These are phyloP conservation scores for Fusarium floridanum DNA, from an alignment of 2,329 filamentous ascomycete species.

Conservation along the genomic window DNA sequence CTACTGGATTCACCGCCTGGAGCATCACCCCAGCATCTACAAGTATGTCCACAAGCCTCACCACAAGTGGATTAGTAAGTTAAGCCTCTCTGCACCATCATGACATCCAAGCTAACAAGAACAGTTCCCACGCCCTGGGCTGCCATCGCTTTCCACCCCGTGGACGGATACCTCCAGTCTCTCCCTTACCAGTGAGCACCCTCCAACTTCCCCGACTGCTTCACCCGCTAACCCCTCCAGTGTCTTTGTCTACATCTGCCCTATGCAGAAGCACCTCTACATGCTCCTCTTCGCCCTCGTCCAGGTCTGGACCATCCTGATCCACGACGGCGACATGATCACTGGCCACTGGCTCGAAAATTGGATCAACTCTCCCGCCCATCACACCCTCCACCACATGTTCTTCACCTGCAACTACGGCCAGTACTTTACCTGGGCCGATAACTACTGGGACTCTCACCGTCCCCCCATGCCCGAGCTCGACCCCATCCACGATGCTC, in stretches of 20 bases:
- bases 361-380: conserved; percentile 62
- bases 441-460: conserved; percentile 60
- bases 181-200: conserved; percentile 59
- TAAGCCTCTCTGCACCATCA: background rate
- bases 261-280: conserved; percentile 61
- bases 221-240: conserved; percentile 41
- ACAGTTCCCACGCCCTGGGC: conserved; percentile 61
- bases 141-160: conserved; percentile 61
- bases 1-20: conserved; percentile 62
- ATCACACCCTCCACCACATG: conserved; percentile 63
- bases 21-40: conserved; percentile 61
- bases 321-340: conserved; percentile 64
- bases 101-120: conserved; percentile 7
- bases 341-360: conserved; percentile 60
- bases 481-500: conserved; percentile 59
- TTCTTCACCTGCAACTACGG: conserved; percentile 65
- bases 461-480: conserved; percentile 57
- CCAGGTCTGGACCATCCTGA: conserved; percentile 63
- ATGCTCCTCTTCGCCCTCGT: conserved; percentile 58
- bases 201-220: too few species aligned
- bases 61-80: conserved; percentile 62
- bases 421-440: conserved; percentile 63
- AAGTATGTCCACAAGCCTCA: conserved; percentile 63
- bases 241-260: conserved; percentile 59
- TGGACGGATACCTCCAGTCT: conserved; percentile 61